phyloP scores from a whole-genome alignment of 805 yeast genomes.

The Wickerhamiella vanderwaltii region DNA sequence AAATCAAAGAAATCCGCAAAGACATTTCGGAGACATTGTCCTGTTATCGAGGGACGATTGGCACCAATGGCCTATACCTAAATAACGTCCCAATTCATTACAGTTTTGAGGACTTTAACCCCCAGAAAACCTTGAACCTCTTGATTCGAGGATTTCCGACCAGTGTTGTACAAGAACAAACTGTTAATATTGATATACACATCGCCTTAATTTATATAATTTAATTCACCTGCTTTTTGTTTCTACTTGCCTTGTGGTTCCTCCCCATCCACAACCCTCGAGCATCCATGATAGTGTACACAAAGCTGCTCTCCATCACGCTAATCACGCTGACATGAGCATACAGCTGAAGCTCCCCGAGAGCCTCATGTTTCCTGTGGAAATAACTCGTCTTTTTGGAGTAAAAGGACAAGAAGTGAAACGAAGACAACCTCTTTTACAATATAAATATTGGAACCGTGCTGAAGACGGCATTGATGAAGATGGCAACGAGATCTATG shows the following conservation, averaged over 20 bases:
- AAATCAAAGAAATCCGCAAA: background rate
- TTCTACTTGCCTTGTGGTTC: background rate
- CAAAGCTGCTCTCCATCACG: background rate
- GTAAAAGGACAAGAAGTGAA: constrained; percentile 35
- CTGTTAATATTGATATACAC: no score
- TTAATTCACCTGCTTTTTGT: background rate
- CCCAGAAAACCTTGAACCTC: no score
- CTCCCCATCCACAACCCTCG: background rate
- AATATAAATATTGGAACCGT: constrained; percentile 55
- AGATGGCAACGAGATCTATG: constrained; percentile 25
- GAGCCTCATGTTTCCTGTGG: constrained; percentile 57
- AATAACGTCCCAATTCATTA: no score
- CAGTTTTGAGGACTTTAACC: no score
- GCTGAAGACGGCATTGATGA: constrained; percentile 30
- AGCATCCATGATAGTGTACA: no score
- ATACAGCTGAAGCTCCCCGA: constrained; percentile 34
- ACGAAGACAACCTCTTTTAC: constrained; percentile 43
- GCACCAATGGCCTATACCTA: background rate
- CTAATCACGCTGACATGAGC: background rate
- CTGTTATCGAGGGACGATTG: background rate
- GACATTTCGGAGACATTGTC: background rate
- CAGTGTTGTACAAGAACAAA: no score
- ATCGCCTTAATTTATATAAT: no score
- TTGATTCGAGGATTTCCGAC: no score
- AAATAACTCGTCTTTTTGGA: constrained; percentile 40